Conservation (phyloP, 495 filamentous ascomycete genomes). For the Podospora pseudopauciseta region DNA sequence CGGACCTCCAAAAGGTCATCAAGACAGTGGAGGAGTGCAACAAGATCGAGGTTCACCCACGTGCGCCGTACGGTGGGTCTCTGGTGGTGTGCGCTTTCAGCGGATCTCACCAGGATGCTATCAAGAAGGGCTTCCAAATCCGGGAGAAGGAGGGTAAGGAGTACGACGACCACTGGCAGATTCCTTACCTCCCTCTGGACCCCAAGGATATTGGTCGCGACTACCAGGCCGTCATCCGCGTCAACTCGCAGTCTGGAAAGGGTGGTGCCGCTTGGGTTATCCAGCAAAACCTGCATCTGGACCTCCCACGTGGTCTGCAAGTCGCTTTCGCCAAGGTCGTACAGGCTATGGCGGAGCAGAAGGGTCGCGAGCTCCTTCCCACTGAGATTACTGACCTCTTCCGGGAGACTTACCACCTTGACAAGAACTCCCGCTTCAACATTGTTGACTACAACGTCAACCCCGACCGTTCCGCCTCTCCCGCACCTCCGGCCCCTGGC, state of each 20-base stretch:
- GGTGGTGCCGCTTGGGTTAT: slow-evolving; percentile 95
- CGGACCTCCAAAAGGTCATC: slow-evolving; percentile 82
- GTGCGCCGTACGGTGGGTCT: slow-evolving; percentile 85
- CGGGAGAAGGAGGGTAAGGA: slow-evolving; percentile 58
- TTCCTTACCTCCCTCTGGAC: slow-evolving; percentile 93
- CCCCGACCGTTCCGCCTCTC: slow-evolving; percentile 75
- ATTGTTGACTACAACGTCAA: slow-evolving; percentile 91
- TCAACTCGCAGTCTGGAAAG: slow-evolving; percentile 96
- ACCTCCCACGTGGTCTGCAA: slow-evolving; percentile 89
- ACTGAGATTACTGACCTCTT: slow-evolving; percentile 84
- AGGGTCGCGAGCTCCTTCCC: slow-evolving; percentile 75
- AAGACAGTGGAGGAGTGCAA: slow-evolving; percentile 87
- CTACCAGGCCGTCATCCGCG: slow-evolving; percentile 95
- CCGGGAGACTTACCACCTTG: slow-evolving; percentile 78
- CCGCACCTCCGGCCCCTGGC: slow-evolving; percentile 63
- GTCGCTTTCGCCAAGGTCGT: slow-evolving; percentile 87
- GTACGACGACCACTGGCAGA: slow-evolving; percentile 58
- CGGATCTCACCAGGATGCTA: slow-evolving; percentile 93
- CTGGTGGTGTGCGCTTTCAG: slow-evolving; percentile 87
- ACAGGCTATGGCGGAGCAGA: slow-evolving; percentile 71
- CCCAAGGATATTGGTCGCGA: slow-evolving; percentile 91
- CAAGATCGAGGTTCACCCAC: slow-evolving; percentile 89
- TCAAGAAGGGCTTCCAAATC: slow-evolving; percentile 89
- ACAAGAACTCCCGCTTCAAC: slow-evolving; percentile 74
- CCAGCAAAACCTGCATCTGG: slow-evolving; percentile 79